Percentiles rank a stretch among this genome's conserved stretches.
phyloP scores from a whole-genome alignment of 1,284 basidiomycete species.

The Vanrija sp. region DNA sequence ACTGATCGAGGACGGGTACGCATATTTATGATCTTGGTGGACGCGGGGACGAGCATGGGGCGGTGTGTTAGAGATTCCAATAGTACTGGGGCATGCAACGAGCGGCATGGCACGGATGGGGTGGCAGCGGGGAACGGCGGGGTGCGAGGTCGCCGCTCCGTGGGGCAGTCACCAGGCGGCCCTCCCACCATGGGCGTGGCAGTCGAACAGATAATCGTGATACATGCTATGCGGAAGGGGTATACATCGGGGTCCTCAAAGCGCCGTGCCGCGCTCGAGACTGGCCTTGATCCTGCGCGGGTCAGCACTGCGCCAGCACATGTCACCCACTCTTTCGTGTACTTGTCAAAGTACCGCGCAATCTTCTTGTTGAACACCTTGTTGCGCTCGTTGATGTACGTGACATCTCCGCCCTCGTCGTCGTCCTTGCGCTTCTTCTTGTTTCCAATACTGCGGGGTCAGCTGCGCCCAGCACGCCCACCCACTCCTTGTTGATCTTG shows the following conservation, averaged over 20 bases:
- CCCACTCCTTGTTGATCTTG: slow-evolving; percentile 91
- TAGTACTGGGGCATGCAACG: too few relatives aligned
- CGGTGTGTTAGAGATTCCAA: too few relatives aligned
- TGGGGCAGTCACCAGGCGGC: too few relatives aligned
- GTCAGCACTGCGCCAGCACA: not conserved
- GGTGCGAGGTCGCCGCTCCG: too few relatives aligned
- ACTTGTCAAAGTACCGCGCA: slow-evolving; percentile 94
- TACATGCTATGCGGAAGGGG: too few relatives aligned
- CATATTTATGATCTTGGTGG: too few relatives aligned
- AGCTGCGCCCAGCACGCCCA: slow-evolving; percentile 22
- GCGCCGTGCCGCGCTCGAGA: slow-evolving; percentile 89
- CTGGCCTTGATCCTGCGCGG: slow-evolving; percentile 68
- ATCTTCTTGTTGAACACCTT: slow-evolving; percentile 99
- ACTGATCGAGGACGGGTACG: slow-evolving; percentile 2
- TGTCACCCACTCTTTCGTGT: slow-evolving; percentile 69
- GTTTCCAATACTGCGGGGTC: not conserved
- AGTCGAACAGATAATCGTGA: too few relatives aligned
- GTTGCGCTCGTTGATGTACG: slow-evolving; percentile 99
- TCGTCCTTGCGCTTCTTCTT: slow-evolving; percentile 68
- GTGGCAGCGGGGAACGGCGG: too few relatives aligned
- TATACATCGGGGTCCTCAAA: slow-evolving; percentile 50
- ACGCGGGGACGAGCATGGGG: too few relatives aligned
- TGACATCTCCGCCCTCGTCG: slow-evolving; percentile 91
- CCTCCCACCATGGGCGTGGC: too few relatives aligned
- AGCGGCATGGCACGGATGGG: too few relatives aligned